Conservation (phyloP, 345 rosid species). For the Psidium friedrichsthalianum region DNA sequence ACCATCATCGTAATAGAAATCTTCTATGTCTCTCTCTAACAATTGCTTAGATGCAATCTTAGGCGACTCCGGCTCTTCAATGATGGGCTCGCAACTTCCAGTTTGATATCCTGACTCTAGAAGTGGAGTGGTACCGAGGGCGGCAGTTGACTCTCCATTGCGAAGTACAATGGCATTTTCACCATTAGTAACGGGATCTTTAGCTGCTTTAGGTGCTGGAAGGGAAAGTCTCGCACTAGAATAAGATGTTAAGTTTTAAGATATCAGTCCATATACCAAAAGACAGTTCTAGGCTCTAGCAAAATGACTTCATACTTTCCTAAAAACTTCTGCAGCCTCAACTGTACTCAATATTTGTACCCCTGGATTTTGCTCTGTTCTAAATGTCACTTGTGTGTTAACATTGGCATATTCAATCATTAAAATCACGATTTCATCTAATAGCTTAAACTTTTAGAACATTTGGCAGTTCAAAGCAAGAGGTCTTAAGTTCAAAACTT, state of each 20-base stretch:
- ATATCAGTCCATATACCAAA: not conserved
- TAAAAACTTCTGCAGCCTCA: not conserved
- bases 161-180: not conserved
- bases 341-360: not conserved
- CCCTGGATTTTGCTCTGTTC: not conserved
- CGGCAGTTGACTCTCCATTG: not conserved
- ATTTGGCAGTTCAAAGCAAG: not conserved
- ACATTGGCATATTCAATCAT: not conserved
- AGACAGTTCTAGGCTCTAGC: not conserved
- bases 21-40: constrained; percentile 27
- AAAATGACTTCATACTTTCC: not conserved
- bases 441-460: not conserved
- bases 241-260: not conserved
- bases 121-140: not conserved
- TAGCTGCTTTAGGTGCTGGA: not conserved
- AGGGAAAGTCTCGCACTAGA: not conserved
- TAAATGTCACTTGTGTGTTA: not conserved
- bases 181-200: not conserved
- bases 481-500: not conserved
- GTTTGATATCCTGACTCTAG: not conserved
- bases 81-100: constrained; percentile 25
- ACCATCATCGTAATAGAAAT: constrained; percentile 8
- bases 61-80: constrained; percentile 57
- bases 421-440: not conserved
- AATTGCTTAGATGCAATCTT: constrained; percentile 3